phyloP scores from a whole-genome alignment of 495 filamentous ascomycete genomes.

The Daldinia vernicosa region DNA sequence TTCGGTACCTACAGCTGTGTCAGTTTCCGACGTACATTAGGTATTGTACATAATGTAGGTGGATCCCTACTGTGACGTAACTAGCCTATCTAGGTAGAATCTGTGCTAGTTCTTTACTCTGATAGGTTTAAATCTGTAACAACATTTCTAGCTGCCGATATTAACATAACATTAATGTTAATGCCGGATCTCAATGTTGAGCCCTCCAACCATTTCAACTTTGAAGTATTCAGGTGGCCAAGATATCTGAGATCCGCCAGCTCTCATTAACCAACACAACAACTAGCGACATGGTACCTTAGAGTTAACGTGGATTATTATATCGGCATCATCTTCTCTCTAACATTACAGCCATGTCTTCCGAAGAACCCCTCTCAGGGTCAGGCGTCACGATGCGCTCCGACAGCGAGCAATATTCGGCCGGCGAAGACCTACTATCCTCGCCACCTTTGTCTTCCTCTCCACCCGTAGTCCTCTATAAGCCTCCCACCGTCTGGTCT shows the following conservation, averaged over 20 bases:
- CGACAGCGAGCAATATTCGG: conserved; percentile 89
- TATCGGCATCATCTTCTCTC: conserved; percentile 15
- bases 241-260: neutral
- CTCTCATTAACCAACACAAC: neutral
- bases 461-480: conserved; percentile 86
- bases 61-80: neutral
- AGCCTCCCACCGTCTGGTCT: conserved; percentile 84
- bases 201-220: conserved; percentile 32
- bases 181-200: conserved; percentile 16
- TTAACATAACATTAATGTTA: neutral
- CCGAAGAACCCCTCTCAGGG: conserved; percentile 71
- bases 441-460: conserved; percentile 72
- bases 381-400: conserved; percentile 87
- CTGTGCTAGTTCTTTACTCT: conserved; percentile 2
- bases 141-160: neutral
- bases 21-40: too few relatives aligned
- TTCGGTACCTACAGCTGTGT: neutral
- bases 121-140: conserved; percentile 16
- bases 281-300: conserved; percentile 9
- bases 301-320: conserved; percentile 4
- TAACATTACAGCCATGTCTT: conserved; percentile 49
- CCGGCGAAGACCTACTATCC: conserved; percentile 68
- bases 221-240: conserved; percentile 3
- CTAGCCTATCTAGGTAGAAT: neutral
- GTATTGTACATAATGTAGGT: too few relatives aligned